Percentiles rank a stretch among this genome's conserved stretches.
Evolutionary conservation across 2,329 filamentous ascomycete species (phyloP).

Genomic region (Fusarium paranaense): DNA sequence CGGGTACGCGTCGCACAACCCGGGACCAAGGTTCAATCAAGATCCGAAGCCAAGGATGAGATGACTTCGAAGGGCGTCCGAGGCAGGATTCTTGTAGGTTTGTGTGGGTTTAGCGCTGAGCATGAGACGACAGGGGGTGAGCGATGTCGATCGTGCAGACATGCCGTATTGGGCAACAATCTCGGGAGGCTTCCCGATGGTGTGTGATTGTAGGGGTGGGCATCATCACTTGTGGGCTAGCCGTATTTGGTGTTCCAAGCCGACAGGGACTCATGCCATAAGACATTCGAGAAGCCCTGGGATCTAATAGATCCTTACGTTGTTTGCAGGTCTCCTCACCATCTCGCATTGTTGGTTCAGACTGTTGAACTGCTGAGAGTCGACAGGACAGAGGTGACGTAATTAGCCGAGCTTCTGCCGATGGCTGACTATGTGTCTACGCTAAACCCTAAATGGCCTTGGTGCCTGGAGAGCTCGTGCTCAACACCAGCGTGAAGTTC

Average conservation of each 20-base stretch:
- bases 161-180: not conserved
- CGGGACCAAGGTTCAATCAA: not conserved
- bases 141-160: not conserved
- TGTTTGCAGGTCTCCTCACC: not conserved
- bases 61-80: not conserved
- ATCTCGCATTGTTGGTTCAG: not conserved
- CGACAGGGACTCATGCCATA: not conserved
- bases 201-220: not conserved
- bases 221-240: not conserved
- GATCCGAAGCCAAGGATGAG: not conserved
- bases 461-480: constrained; percentile 29
- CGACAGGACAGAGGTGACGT: constrained; percentile 14
- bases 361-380: not conserved
- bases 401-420: constrained; percentile 30
- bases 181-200: not conserved
- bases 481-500: constrained; percentile 19
- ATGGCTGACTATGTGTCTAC: not conserved
- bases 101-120: not conserved
- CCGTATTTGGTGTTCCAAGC: not conserved
- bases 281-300: not conserved
- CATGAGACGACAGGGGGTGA: not conserved
- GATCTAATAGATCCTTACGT: not conserved
- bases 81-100: not conserved
- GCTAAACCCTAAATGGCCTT: constrained; percentile 25
- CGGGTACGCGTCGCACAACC: not conserved